Conservation (phyloP, 2,329 filamentous ascomycete species). For the Xylaria sp. region DNA sequence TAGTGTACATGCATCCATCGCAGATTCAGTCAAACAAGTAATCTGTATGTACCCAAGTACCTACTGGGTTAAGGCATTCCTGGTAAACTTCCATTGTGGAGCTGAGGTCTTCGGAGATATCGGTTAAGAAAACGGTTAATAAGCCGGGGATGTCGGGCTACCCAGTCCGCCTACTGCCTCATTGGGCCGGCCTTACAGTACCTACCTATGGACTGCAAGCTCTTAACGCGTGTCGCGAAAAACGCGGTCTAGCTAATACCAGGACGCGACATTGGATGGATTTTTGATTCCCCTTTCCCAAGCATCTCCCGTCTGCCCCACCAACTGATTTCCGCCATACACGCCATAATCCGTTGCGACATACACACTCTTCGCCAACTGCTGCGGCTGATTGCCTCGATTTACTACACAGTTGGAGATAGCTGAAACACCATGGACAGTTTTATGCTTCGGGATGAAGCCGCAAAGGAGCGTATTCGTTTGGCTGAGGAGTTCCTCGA, state of each 20-base stretch:
- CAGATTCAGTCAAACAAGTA: too few species aligned
- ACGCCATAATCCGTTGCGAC: background rate
- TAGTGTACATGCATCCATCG: background rate
- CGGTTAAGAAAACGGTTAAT: background rate
- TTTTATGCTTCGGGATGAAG: conserved; percentile 80
- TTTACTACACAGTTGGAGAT: background rate
- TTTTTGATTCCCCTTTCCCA: conserved; percentile 22
- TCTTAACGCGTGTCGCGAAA: conserved; percentile 24
- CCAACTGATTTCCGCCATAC: background rate
- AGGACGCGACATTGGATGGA: conserved; percentile 20
- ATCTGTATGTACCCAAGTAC: too few species aligned
- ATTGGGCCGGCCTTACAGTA: too few species aligned
- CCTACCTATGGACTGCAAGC: conserved; percentile 16
- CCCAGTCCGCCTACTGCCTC: conserved; percentile 6
- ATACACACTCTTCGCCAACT: background rate
- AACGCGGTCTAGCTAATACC: conserved; percentile 9
- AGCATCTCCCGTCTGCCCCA: conserved; percentile 1
- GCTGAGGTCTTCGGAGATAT: background rate
- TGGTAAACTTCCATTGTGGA: background rate
- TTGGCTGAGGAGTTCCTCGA: conserved; percentile 92
- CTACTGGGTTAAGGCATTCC: too few species aligned
- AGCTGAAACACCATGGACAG: conserved; percentile 63
- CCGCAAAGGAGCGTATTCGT: conserved; percentile 79
- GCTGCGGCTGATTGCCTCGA: background rate
- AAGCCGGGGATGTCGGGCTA: conserved; percentile 6